Conservation (phyloP, 164 flowering plant species). For the Sedum album region DNA sequence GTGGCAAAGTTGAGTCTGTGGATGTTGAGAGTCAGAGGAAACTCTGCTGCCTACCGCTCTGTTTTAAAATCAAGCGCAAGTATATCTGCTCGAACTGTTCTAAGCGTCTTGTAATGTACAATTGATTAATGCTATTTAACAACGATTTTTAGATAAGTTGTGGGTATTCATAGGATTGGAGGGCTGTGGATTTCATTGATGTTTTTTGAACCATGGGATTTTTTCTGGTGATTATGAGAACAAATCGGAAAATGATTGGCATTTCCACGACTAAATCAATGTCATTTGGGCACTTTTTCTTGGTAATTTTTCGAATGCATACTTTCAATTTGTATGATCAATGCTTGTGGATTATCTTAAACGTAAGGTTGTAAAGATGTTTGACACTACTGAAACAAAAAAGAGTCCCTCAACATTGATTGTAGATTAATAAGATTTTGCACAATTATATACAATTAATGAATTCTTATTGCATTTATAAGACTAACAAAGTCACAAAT, state of each 20-base stretch:
- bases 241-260: neutral
- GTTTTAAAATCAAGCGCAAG: neutral
- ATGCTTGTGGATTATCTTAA: no score
- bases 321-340: no score
- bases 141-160: neutral
- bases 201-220: neutral
- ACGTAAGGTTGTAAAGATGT: no score
- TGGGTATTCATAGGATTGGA: neutral
- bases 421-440: no score
- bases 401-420: no score
- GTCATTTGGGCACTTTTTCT: no score
- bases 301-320: no score
- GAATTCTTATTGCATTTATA: no score
- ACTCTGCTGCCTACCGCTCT: conserved; percentile 1
- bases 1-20: neutral
- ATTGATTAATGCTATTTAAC: neutral
- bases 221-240: neutral
- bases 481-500: no score
- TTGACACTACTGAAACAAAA: no score
- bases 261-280: no score
- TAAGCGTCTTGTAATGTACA: neutral
- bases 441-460: no score
- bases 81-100: neutral
- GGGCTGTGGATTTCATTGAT: neutral
- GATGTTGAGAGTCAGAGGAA: conserved; percentile 5